A percentile compares a stretch with the other conserved stretches of the same genome.
phyloP scores from a whole-genome alignment of 441 rosid species.

The Sinapis alba region DNA sequence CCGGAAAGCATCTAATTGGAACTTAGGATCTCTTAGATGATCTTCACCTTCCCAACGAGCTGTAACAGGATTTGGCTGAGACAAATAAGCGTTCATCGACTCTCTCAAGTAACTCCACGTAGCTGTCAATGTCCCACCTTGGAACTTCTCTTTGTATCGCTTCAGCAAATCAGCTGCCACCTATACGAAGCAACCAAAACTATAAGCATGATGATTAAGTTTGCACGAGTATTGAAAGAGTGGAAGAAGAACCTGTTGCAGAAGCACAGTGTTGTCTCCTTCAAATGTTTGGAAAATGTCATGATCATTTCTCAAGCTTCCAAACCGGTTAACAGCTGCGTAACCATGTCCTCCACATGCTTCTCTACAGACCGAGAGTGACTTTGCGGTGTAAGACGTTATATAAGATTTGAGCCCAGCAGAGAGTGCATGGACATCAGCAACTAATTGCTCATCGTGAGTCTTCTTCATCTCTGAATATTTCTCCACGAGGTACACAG shows the following conservation, averaged over 20 bases:
- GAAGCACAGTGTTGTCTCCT: conserved; percentile 98
- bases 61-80: conserved; percentile 96
- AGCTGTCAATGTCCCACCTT: conserved; percentile 87
- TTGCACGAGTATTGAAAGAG: too few relatives aligned
- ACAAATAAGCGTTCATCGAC: conserved; percentile 87
- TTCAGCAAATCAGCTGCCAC: conserved; percentile 93
- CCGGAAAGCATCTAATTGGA: conserved; percentile 95
- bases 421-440: conserved; percentile 92
- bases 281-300: conserved; percentile 99
- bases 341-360: conserved; percentile 99
- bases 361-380: conserved; percentile 91
- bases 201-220: not conserved
- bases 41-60: conserved; percentile 94
- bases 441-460: conserved; percentile 78
- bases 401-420: conserved; percentile 95
- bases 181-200: conserved; percentile 45
- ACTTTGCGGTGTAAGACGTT: conserved; percentile 88
- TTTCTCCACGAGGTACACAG: conserved; percentile 69
- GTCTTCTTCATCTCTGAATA: conserved; percentile 90
- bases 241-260: too few relatives aligned
- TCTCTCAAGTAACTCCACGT: conserved; percentile 97
- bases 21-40: conserved; percentile 90
- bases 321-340: conserved; percentile 98
- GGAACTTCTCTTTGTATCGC: conserved; percentile 87
- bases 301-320: conserved; percentile 95